Conservation (phyloP, 257 asterid genomes). For the Penstemon newberryi region DNA sequence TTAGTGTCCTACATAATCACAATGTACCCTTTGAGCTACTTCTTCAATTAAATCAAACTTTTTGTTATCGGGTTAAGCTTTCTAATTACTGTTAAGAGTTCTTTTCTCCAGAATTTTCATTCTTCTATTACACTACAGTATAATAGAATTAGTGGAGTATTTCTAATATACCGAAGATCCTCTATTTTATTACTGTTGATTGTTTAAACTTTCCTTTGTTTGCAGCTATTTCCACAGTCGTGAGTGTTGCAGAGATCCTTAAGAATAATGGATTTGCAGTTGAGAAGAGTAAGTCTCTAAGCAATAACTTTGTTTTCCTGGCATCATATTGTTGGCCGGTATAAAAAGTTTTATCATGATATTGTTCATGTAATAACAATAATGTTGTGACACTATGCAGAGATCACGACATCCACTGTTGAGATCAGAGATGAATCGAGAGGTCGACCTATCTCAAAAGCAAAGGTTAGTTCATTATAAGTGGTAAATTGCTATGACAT, state of each 20-base stretch:
- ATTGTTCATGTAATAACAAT: not conserved
- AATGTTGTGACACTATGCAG: constrained; percentile 39
- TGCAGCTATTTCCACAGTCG: constrained; percentile 79
- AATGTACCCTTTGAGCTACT: not conserved
- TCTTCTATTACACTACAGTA: not conserved
- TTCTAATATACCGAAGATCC: not conserved
- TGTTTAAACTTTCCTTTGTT: constrained; percentile 5
- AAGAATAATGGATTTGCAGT: constrained; percentile 73
- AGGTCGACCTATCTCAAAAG: constrained; percentile 70
- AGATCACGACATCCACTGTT: constrained; percentile 74
- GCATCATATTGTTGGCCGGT: constrained; percentile 8
- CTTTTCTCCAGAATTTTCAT: not conserved
- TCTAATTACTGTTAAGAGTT: not conserved
- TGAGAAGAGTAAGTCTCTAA: constrained; percentile 58
- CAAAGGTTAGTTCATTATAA: constrained; percentile 53
- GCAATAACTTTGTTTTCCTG: not conserved
- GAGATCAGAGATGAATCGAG: constrained; percentile 74
- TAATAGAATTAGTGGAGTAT: not conserved
- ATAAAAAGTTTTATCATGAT: not conserved
- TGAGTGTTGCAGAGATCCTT: constrained; percentile 68
- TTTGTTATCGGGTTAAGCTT: not conserved
- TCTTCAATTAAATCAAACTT: not conserved
- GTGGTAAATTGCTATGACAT: not conserved
- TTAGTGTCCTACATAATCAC: too few relatives aligned
- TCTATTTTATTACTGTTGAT: constrained; percentile 17